phyloP scores from a whole-genome alignment of 768 basidiomycete species.

The Rhodotorula taiwanensis region DNA sequence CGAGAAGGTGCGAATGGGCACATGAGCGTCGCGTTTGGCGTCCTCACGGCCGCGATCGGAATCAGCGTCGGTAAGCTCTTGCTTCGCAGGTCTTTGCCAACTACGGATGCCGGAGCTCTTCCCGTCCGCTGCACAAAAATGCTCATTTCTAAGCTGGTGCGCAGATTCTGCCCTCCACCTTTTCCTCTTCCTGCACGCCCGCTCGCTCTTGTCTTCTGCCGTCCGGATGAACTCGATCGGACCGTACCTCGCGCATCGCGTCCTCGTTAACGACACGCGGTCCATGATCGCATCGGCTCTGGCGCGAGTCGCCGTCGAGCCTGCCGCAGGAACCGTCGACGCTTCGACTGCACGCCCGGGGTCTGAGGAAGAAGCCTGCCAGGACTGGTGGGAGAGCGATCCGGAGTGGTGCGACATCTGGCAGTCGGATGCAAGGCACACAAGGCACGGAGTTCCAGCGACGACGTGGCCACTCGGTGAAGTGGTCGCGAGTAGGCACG shows the following conservation, averaged over 20 bases:
- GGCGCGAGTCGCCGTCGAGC: slow-evolving; percentile 39
- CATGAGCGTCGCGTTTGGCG: slow-evolving; percentile 83
- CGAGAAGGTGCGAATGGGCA: slow-evolving; percentile 57
- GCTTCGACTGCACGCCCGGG: not conserved
- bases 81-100: not conserved
- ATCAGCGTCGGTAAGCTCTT: slow-evolving; percentile 8
- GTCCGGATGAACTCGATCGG: slow-evolving; percentile 87
- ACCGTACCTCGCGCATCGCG: slow-evolving; percentile 83
- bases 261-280: slow-evolving; percentile 67
- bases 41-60: slow-evolving; percentile 68
- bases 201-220: slow-evolving; percentile 81
- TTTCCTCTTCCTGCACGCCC: slow-evolving; percentile 85
- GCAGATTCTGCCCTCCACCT: slow-evolving; percentile 65
- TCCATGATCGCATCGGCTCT: slow-evolving; percentile 53
- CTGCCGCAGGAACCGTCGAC: slow-evolving; percentile 48
- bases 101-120: not conserved
- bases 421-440: slow-evolving; percentile 26
- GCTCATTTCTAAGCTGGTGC: too few relatives aligned
- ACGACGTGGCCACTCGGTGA: slow-evolving; percentile 96
- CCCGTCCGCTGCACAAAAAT: too few relatives aligned
- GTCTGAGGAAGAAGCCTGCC: not conserved
- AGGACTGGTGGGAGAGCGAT: slow-evolving; percentile 27
- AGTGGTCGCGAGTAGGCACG: slow-evolving; percentile 80
- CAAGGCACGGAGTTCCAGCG: slow-evolving; percentile 53
- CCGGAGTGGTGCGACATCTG: slow-evolving; percentile 1